These are phyloP conservation scores for Trypanosoma conorhini DNA, from an alignment of 208 protist species.

Conservation along the genomic window DNA sequence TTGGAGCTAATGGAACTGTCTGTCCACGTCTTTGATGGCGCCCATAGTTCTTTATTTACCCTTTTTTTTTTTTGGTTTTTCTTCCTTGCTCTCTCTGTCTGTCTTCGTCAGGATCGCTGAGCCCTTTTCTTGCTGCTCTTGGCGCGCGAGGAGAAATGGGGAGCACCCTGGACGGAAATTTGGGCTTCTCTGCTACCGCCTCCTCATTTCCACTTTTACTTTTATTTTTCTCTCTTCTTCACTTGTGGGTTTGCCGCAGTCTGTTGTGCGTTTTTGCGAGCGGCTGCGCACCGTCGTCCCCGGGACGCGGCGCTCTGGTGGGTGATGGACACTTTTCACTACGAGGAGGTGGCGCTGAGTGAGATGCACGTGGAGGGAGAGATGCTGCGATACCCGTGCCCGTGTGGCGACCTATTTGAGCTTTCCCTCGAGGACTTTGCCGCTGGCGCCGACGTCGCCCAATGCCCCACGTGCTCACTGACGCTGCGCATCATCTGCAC, in stretches of 20 bases:
- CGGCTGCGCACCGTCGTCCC: background rate
- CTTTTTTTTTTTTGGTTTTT: background rate
- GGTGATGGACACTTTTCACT: constrained; percentile 69
- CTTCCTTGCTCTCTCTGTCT: background rate
- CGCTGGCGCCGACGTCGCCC: constrained; percentile 65
- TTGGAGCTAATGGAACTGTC: background rate
- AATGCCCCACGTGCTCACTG: constrained; percentile 91
- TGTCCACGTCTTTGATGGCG: background rate
- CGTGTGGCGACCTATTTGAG: constrained; percentile 92
- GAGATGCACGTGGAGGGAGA: constrained; percentile 82
- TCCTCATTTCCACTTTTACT: too few species aligned
- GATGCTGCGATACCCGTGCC: constrained; percentile 85
- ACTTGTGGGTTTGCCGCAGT: background rate
- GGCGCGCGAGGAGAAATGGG: background rate
- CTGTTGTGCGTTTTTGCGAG: background rate
- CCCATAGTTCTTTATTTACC: background rate
- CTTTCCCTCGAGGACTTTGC: constrained; percentile 77
- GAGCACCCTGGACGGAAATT: background rate
- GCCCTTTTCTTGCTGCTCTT: background rate
- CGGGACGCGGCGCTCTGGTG: background rate
- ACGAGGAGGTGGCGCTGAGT: constrained; percentile 84
- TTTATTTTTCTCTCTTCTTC: background rate
- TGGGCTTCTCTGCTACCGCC: background rate
- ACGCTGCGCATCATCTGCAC: constrained; percentile 84
- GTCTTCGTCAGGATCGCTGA: background rate